Conservation (phyloP, 805 yeast species). For the Suhomyces prunicola region DNA sequence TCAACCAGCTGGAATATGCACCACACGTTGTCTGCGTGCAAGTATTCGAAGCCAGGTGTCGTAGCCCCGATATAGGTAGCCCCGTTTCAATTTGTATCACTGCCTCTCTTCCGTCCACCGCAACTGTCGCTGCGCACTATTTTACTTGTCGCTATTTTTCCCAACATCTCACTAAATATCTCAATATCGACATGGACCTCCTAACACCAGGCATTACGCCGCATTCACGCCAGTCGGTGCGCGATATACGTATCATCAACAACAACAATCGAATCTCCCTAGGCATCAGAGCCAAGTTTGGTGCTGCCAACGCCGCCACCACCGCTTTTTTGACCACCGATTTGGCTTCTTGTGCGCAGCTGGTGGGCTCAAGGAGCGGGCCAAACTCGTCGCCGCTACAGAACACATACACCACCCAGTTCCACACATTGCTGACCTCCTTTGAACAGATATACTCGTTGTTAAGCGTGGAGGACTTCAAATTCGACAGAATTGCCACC, state of each 20-base stretch:
- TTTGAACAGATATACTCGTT: slow-evolving; percentile 24
- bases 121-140: too few species aligned
- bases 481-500: slow-evolving; percentile 5
- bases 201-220: slow-evolving; percentile 18
- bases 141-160: background rate
- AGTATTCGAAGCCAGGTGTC: too few species aligned
- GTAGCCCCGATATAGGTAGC: too few species aligned
- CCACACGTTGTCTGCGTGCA: too few species aligned
- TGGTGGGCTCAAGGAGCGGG: background rate
- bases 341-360: slow-evolving; percentile 4
- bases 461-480: slow-evolving; percentile 19
- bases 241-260: slow-evolving; percentile 16
- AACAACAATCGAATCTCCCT: slow-evolving; percentile 31
- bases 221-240: slow-evolving; percentile 10
- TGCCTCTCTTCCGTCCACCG: too few species aligned
- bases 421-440: background rate
- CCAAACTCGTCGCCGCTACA: background rate
- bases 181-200: slow-evolving; percentile 14
- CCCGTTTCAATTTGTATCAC: too few species aligned
- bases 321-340: slow-evolving; percentile 20
- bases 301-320: slow-evolving; percentile 19
- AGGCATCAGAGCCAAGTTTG: slow-evolving; percentile 19
- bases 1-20: too few species aligned
- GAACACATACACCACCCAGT: background rate
- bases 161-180: background rate